Conservation (phyloP, 1,139 yeast species). For the Wickerhamomyces sp. region DNA sequence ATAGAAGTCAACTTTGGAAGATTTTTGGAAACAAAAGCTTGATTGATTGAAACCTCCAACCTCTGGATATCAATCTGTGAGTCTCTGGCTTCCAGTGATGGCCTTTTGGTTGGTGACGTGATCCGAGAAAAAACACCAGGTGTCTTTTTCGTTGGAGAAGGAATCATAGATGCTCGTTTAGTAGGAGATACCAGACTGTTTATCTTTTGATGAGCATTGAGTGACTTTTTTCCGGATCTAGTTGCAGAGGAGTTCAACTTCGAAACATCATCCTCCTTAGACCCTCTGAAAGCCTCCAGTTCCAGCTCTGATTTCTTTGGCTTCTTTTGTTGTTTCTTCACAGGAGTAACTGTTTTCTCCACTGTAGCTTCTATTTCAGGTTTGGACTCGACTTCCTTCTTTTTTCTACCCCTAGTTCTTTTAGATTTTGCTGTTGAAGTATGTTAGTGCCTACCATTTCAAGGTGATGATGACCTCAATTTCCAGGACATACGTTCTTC, state of each 20-base stretch:
- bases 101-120: constrained; percentile 7
- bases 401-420: constrained; percentile 3
- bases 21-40: constrained; percentile 16
- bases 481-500: too few relatives aligned
- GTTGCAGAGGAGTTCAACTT: too few relatives aligned
- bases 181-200: too few relatives aligned
- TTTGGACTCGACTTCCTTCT: neutral
- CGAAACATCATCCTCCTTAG: too few relatives aligned
- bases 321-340: neutral
- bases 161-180: constrained; percentile 4
- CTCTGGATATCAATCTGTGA: constrained; percentile 8
- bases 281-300: too few relatives aligned
- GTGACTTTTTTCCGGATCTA: too few relatives aligned
- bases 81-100: constrained; percentile 1
- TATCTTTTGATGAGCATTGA: too few relatives aligned
- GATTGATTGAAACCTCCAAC: constrained; percentile 9
- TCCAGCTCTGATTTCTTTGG: neutral
- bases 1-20: constrained; percentile 16
- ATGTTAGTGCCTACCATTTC: too few relatives aligned
- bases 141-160: constrained; percentile 12
- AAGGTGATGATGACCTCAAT: too few relatives aligned
- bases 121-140: neutral
- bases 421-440: neutral
- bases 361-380: too few relatives aligned
- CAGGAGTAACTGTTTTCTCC: too few relatives aligned